phyloP scores from a whole-genome alignment of 129 eudicot genomes.

The Heracleum sosnowskyi region DNA sequence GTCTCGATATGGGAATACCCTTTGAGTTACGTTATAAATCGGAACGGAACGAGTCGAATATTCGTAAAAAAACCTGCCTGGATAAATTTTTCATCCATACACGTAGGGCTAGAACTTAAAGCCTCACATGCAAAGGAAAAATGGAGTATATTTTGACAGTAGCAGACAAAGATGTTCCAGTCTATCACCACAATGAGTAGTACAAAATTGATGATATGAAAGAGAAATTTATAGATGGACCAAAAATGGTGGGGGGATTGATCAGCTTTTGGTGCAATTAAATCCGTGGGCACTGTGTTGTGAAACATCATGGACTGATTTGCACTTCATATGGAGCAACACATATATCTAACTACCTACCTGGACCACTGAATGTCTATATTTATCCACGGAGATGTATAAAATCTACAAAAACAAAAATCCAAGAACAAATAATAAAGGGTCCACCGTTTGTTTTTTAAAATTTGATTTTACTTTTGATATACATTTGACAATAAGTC shows the following conservation, averaged over 20 bases:
- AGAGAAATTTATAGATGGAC: neutral
- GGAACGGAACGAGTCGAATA: neutral
- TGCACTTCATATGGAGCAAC: neutral
- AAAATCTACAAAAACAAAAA: neutral
- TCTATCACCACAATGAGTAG: neutral
- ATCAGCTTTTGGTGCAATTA: constrained; percentile 4
- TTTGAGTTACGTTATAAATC: neutral
- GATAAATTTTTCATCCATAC: neutral
- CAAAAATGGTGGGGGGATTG: neutral
- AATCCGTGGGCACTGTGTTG: constrained; percentile 11
- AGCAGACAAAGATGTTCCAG: neutral
- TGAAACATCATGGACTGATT: neutral
- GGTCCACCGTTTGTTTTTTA: too few relatives aligned
- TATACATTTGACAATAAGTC: too few relatives aligned
- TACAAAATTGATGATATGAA: neutral
- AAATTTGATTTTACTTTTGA: too few relatives aligned
- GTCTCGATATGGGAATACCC: too few relatives aligned
- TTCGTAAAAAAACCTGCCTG: neutral
- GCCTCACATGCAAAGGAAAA: neutral
- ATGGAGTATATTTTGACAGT: neutral
- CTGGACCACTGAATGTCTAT: neutral
- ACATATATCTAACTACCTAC: neutral
- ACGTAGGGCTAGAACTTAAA: neutral
- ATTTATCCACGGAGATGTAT: neutral
- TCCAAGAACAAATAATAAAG: neutral